Base-by-base conservation (phyloP, 1,284 basidiomycete species). In the Limonomyces culmigenus region DNA sequence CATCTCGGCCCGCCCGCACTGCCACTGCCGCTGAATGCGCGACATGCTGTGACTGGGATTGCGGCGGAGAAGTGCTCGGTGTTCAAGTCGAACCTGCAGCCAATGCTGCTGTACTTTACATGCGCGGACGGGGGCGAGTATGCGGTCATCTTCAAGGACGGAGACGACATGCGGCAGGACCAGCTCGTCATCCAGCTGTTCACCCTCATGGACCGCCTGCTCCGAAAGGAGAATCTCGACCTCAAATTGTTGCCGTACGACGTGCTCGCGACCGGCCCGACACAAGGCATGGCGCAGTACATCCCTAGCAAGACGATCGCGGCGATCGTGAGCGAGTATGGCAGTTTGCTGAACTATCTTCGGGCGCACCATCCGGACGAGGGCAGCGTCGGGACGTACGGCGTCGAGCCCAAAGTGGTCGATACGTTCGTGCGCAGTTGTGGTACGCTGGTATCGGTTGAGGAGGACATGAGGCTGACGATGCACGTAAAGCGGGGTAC, bases 391-490 rank as follows among this genome's bases (percentile, higher is more conserved):
- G 87, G 88, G 0, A 91, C 91, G 4, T 91, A 81, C 49, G 88
- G 91, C 0, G 87, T 98, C 16, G 85, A 91, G 47, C 83, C 88
- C 0, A 68, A 67, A 5, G 89, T 98, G 2, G 77, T 98, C 47
- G 95, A 98, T 49, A 97, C 89, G 0, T 98, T 96, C 55, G 79
- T 99, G 29, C 67, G 89, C 36, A 97, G 92, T 51, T 99, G 95
- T 51, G 93, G 92, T 95, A 49, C 46, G 88, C n/a, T n/a, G n/a
- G n/a, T n/a, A n/a, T n/a, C 23, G 23, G n/a, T 65, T 16, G 10
- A 31, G 16, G 16, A 38, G 37, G 12, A 25, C 33, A 10, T 17
- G 14, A 15, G n/a, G 13, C 6, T 31, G 16, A 36, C 6, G 17
- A 5, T 15, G 18, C 14, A 32, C 43, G 15, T 27, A 2, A 49